A percentile compares a stretch with the other conserved stretches of the same genome.
phyloP scores from a whole-genome alignment of 108 stramenopile genomes.

The Pseudonitzschia multiseries region DNA sequence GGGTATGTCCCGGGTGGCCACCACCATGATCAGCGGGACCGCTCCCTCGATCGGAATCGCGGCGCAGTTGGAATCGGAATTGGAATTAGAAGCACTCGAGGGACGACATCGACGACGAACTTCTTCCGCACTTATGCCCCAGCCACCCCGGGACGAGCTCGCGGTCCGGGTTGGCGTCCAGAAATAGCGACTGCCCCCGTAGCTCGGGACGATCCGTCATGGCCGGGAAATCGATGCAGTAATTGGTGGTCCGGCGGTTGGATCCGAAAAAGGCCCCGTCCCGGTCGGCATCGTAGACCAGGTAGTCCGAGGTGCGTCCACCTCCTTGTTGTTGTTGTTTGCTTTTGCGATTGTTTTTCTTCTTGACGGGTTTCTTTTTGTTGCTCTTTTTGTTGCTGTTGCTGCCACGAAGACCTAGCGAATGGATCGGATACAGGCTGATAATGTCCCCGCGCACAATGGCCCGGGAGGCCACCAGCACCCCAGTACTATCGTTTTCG shows the following conservation, averaged over 20 bases:
- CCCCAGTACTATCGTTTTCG: not conserved
- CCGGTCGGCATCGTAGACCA: not conserved
- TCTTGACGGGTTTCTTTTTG: slow-evolving; percentile 8
- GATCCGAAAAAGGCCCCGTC: not conserved
- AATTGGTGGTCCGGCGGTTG: not conserved
- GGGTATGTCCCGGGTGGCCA: slow-evolving; percentile 40
- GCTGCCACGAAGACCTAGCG: not conserved
- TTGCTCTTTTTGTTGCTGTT: not conserved
- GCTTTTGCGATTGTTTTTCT: not conserved
- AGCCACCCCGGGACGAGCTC: slow-evolving; percentile 36
- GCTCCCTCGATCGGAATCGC: slow-evolving; percentile 25
- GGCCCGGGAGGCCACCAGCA: not conserved
- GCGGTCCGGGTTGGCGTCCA: slow-evolving; percentile 32
- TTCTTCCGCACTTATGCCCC: slow-evolving; percentile 23
- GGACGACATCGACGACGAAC: no score
- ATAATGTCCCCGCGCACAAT: not conserved
- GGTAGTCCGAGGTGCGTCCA: not conserved
- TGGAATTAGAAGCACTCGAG: no score
- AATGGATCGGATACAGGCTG: slow-evolving; percentile 5
- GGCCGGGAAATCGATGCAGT: slow-evolving; percentile 1
- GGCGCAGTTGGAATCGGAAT: slow-evolving; percentile 2
- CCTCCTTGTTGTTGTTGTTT: not conserved
- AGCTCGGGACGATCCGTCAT: not conserved
- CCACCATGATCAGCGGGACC: slow-evolving; percentile 40
- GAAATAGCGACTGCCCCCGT: slow-evolving; percentile 22